Evolutionary conservation across 371 early-diverging fungal species (phyloP).

Genomic region (Cokeromyces recurvatus): DNA sequence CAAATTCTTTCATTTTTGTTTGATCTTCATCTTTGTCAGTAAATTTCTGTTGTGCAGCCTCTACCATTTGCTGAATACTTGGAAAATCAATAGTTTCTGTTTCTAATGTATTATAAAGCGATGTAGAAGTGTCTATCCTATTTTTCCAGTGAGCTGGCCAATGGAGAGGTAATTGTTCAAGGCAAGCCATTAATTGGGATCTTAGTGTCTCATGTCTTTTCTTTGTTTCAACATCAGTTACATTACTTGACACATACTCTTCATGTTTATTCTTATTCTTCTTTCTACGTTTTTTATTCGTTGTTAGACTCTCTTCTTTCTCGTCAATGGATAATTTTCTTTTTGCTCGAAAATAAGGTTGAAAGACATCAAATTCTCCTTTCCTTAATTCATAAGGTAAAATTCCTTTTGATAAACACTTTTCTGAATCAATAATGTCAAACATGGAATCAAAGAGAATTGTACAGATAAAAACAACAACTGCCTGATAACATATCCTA

Average conservation of each 20-base stretch:
- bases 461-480: no score
- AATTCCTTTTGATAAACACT: conserved; percentile 13
- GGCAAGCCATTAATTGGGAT: conserved; percentile 10
- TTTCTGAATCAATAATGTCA: conserved; percentile 21
- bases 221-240: conserved; percentile 23
- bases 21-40: background rate
- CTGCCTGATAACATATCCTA: no score
- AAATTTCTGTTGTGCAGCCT: conserved; percentile 15
- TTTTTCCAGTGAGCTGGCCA: conserved; percentile 8
- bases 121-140: background rate
- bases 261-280: background rate
- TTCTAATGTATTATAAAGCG: background rate
- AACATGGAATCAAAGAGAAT: no score
- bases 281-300: conserved; percentile 20
- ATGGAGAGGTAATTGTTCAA: conserved; percentile 1
- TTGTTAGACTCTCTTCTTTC: no score
- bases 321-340: no score
- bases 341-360: conserved; percentile 30
- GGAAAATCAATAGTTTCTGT: conserved; percentile 27
- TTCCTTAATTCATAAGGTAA: conserved; percentile 11
- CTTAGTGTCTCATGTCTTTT: conserved; percentile 19
- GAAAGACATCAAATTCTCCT: conserved; percentile 27
- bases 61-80: conserved; percentile 24
- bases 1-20: background rate
- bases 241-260: conserved; percentile 9